Conservation (phyloP, 2,329 filamentous ascomycete species). For the Trichoderma sp. region DNA sequence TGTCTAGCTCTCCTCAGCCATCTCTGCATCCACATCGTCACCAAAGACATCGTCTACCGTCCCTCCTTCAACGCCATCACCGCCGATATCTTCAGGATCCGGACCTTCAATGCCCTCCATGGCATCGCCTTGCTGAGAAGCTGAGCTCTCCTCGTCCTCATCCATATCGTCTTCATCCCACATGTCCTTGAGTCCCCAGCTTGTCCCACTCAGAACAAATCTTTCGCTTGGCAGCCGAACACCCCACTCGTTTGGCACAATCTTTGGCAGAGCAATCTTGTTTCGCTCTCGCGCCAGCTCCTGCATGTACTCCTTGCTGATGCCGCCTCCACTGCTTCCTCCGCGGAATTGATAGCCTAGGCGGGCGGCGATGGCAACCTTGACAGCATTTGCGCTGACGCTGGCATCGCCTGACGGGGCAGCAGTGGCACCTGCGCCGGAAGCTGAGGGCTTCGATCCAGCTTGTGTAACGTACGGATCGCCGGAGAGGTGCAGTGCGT, state of each 20-base stretch:
- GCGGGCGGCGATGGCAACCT: constrained; percentile 68
- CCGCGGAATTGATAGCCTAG: constrained; percentile 67
- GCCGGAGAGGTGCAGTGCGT: constrained; percentile 65
- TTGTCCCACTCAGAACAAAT: constrained; percentile 63
- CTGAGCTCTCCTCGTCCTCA: constrained; percentile 40
- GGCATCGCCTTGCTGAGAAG: constrained; percentile 42
- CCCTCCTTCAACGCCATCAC: constrained; percentile 48
- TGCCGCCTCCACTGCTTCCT: constrained; percentile 50
- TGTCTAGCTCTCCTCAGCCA: constrained; percentile 43
- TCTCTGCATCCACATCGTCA: constrained; percentile 55
- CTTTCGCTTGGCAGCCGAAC: constrained; percentile 64
- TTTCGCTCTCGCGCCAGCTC: constrained; percentile 73
- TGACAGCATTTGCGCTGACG: constrained; percentile 65
- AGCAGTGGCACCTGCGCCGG: constrained; percentile 48
- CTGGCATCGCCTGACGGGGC: constrained; percentile 49
- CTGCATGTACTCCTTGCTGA: constrained; percentile 72
- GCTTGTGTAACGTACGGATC: constrained; percentile 65
- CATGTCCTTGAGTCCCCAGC: constrained; percentile 61
- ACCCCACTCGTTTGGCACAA: constrained; percentile 65
- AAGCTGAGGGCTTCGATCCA: constrained; percentile 49
- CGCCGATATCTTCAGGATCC: constrained; percentile 42
- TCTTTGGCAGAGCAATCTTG: constrained; percentile 60
- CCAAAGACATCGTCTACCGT: constrained; percentile 56
- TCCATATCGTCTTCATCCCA: constrained; percentile 52
- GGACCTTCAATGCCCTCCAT: constrained; percentile 49